Conservation (phyloP, 1,139 yeast species). For the Scheffersomyces titani region DNA sequence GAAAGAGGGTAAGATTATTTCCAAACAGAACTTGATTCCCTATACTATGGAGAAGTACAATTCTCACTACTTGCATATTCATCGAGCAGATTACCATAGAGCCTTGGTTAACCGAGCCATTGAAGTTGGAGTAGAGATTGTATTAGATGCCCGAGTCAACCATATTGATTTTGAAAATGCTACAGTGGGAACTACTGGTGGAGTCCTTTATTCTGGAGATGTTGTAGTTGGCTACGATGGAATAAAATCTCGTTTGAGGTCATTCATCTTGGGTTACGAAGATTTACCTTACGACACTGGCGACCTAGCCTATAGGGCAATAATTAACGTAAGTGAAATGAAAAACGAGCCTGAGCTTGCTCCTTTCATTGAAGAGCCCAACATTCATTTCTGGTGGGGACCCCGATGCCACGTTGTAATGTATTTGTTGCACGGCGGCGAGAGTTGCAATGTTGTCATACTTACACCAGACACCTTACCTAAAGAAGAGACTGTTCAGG, state of each 20-base stretch:
- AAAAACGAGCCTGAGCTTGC: slow-evolving; percentile 23
- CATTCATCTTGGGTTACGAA: slow-evolving; percentile 13
- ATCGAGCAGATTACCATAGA: slow-evolving; percentile 31
- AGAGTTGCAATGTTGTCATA: slow-evolving; percentile 5
- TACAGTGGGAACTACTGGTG: slow-evolving; percentile 22
- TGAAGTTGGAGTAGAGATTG: slow-evolving; percentile 22
- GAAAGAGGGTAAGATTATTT: slow-evolving; percentile 23
- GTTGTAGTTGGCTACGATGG: slow-evolving; percentile 42
- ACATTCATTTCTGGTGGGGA: slow-evolving; percentile 34
- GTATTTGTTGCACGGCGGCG: slow-evolving; percentile 22
- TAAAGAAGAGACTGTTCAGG: slow-evolving; percentile 16
- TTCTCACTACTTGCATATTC: slow-evolving; percentile 25
- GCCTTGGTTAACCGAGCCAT: slow-evolving; percentile 23
- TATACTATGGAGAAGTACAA: slow-evolving; percentile 19
- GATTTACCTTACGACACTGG: slow-evolving; percentile 25
- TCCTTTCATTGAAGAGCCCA: slow-evolving; percentile 21
- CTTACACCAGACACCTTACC: slow-evolving; percentile 27
- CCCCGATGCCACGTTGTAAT: slow-evolving; percentile 31
- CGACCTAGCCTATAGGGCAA: slow-evolving; percentile 26
- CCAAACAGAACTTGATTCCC: slow-evolving; percentile 23
- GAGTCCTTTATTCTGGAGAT: slow-evolving; percentile 25
- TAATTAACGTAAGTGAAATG: slow-evolving; percentile 20
- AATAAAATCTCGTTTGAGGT: slow-evolving; percentile 25
- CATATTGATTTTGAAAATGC: slow-evolving; percentile 21
- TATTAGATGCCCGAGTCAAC: slow-evolving; percentile 20